Percentiles rank a stretch among this genome's conserved stretches.
Conservation (phyloP, 2,329 filamentous ascomycete genomes). For the Sordariomycetes sp. region DNA sequence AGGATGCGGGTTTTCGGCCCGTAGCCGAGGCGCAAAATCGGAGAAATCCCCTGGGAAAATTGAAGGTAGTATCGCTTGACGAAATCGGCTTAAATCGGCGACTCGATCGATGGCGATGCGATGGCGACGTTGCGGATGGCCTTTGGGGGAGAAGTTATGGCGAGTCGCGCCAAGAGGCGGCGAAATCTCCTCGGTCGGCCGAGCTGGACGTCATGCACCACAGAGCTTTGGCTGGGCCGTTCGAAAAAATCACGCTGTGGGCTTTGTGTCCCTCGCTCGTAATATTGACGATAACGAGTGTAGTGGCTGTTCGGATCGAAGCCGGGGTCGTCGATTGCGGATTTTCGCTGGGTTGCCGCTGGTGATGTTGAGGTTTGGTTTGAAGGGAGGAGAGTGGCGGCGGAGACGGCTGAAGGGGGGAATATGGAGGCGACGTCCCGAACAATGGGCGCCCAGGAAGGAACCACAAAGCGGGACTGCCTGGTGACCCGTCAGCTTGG, state of each 20-base stretch:
- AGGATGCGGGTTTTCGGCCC: background rate
- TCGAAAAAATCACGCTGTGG: background rate
- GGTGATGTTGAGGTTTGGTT: slow-evolving; percentile 1
- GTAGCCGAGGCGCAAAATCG: background rate
- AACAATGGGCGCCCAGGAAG: background rate
- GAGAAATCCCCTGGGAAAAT: background rate
- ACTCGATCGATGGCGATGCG: background rate
- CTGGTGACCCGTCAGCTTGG: slow-evolving; percentile 1
- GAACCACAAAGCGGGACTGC: background rate
- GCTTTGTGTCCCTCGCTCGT: background rate
- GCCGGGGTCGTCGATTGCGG: background rate
- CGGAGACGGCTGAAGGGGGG: slow-evolving; percentile 3
- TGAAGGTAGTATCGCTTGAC: background rate
- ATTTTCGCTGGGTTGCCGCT: background rate
- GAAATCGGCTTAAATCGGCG: background rate
- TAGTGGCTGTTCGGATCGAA: background rate
- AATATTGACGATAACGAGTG: background rate
- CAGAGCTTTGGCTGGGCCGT: background rate
- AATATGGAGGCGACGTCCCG: background rate
- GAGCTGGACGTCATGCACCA: slow-evolving; percentile 4
- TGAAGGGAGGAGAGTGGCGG: slow-evolving; percentile 1
- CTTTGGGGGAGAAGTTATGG: background rate
- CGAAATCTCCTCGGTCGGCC: slow-evolving; percentile 5
- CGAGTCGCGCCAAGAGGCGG: slow-evolving; percentile 5
- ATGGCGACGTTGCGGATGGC: background rate